Base-by-base conservation (phyloP, 495 filamentous ascomycete genomes). In the Apodospora peruviana region DNA sequence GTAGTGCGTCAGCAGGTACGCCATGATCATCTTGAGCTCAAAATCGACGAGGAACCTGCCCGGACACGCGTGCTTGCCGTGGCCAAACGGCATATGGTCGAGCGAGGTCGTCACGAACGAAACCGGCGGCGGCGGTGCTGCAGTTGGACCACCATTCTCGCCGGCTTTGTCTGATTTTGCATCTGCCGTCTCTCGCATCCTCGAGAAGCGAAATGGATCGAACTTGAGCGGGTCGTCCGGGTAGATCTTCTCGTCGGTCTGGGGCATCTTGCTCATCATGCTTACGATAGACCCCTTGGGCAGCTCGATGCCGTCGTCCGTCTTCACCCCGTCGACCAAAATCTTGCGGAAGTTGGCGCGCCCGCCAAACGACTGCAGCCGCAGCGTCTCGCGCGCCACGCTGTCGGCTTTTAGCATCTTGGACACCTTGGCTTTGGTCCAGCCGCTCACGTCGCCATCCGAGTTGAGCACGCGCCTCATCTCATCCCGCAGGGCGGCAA, bases 21-120 rank as follows among this genome's bases (percentile, higher is more conserved):
- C 47, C 21, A 74, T 45, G 17, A 67, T 34, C 42, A 71, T 52
- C 65, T 76, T 72, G 21, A 76, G 58, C 56, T 66, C 61, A 41
- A 67, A 59, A 4, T 55, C 53, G 7, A 64, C 65, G 44, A 76
- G 57, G 42, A 75, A 76, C 16, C 73, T 55, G 2, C 70, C 73
- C 0, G 72, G 69, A 42, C 73, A 76, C 1, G 69, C 62, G 29
- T 73, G 65, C 22, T 54, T 64, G 8, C 76, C 76, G 41, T 72
- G 50, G 0, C 76, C 71, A 37, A 78, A 79, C 0, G 54, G 44
- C 20, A 64, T 37, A 47, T 57, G 47, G 16, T 58, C 51, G 3
- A 47, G 27, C 14, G 27, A 32, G 7, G 14, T 7, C 7, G 7
- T 32, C 7, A 32, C 27, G 14, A 32, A 32, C 27, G 27, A 32